phyloP scores from a whole-genome alignment of 305 asterid species.

The Fraxinus latifolia region DNA sequence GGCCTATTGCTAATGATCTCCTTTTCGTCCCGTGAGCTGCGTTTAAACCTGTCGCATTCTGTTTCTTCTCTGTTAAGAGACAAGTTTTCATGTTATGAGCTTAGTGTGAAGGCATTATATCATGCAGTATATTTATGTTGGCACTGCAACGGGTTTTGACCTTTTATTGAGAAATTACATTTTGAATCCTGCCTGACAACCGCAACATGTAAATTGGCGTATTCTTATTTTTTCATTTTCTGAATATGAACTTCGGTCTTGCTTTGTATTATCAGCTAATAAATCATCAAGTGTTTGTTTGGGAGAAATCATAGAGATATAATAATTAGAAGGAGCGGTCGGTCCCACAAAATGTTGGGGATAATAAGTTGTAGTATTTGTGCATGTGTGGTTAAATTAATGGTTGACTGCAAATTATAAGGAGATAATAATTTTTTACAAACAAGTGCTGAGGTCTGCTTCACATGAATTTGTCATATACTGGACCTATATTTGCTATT shows the following conservation, averaged over 20 bases:
- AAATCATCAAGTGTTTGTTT: neutral
- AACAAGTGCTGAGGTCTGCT: neutral
- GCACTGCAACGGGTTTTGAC: neutral
- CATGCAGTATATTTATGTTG: neutral
- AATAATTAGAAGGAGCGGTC: neutral
- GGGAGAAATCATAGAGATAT: neutral
- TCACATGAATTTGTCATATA: neutral
- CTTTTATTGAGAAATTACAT: neutral
- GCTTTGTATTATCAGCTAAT: neutral
- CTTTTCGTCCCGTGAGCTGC: neutral
- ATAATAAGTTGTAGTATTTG: neutral
- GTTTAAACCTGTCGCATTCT: neutral
- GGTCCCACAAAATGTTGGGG: neutral
- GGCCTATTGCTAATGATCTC: neutral
- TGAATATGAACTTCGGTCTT: neutral
- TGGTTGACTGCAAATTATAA: neutral
- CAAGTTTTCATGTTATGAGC: neutral
- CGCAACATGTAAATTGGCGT: neutral
- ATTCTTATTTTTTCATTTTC: neutral
- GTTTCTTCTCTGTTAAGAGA: neutral
- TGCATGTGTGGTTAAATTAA: neutral
- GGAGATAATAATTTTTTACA: neutral
- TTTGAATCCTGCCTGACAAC: neutral
- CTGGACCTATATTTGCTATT: neutral
- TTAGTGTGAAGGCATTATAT: neutral